Evolutionary conservation across 768 basidiomycete genomes (phyloP), one percentile per base, ranked within the genome.

Genomic region (Inosperma sp.): DNA sequence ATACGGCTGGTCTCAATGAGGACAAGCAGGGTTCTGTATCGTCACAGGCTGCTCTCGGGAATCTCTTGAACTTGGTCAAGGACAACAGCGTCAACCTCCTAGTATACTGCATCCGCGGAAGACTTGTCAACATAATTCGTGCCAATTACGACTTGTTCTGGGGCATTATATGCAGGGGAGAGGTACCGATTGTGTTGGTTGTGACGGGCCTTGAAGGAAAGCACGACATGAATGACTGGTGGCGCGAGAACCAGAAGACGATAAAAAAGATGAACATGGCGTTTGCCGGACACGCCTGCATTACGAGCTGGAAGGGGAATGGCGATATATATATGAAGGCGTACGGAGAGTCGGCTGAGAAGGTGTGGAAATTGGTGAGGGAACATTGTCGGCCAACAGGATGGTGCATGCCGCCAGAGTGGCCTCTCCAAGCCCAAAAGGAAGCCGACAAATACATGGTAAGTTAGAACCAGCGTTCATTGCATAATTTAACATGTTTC

Each of bases 31-130:
- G 39, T 12, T 41, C 39, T 23, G 39, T 41, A 25, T 41, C 39
- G 22, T 41, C 22, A 3, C 39, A 25, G 22, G 22, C 5, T 1
- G 39, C 39, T 14, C 22, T 41, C 39, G 22, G 26, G 39, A 41
- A 41, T 10, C 39, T 41, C 22, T 25, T 41, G 39, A 25, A 41
- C 6, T 25, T 41, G 39, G 39, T 41, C 39, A 39, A 10, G 21
- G 37, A 39, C 37, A 17, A 45, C 25, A 27, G 43, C 27, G 27
- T 45, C 43, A 30, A 34, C 13, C 59, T 73, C 35, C 67, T 73
- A 45, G 46, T 73, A 9, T 73, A 65, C 56, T 68, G 68, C 29
- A 65, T 71, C 49, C 67, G 68, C 7, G 62, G 70, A 16, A 60
- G 68, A 46, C 56, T 70, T 43, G 57, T 60, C 48, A 31, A 59